These are phyloP conservation scores for Osmanthus fragrans DNA, from an alignment of 257 asterid species.

Conservation along the genomic window DNA sequence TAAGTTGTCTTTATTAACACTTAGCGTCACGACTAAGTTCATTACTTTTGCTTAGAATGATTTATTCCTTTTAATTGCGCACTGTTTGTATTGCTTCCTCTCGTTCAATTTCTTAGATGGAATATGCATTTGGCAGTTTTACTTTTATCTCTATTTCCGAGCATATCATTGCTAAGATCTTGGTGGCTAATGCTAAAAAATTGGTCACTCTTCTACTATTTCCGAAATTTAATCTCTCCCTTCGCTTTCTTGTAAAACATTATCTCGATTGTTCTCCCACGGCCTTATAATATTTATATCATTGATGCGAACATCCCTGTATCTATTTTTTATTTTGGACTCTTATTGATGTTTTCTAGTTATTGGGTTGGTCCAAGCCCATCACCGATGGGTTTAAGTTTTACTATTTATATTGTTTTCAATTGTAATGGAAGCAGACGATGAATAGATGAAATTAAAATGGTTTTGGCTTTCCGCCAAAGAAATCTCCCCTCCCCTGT, in stretches of 20 bases:
- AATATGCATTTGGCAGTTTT: neutral
- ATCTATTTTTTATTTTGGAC: no score
- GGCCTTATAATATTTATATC: neutral
- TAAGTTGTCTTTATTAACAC: neutral
- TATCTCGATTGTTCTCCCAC: neutral
- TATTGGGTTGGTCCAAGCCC: no score
- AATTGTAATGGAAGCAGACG: no score
- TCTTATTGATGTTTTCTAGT: no score
- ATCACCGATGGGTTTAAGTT: no score
- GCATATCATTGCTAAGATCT: slow-evolving; percentile 5
- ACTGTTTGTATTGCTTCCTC: neutral
- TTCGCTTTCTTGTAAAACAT: neutral
- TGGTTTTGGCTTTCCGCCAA: no score
- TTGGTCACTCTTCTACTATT: slow-evolving; percentile 2
- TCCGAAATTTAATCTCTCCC: neutral
- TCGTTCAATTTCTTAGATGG: neutral
- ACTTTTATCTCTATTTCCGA: neutral
- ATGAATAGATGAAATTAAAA: no score
- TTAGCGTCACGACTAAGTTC: neutral
- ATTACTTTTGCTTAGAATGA: slow-evolving; percentile 5
- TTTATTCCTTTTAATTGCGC: neutral
- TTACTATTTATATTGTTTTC: no score
- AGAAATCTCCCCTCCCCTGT: no score
- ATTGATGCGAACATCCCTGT: no score
- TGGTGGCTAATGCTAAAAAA: neutral